phyloP scores from a whole-genome alignment of 805 yeast genomes.

The Kodamaea kaohsiungensis region DNA sequence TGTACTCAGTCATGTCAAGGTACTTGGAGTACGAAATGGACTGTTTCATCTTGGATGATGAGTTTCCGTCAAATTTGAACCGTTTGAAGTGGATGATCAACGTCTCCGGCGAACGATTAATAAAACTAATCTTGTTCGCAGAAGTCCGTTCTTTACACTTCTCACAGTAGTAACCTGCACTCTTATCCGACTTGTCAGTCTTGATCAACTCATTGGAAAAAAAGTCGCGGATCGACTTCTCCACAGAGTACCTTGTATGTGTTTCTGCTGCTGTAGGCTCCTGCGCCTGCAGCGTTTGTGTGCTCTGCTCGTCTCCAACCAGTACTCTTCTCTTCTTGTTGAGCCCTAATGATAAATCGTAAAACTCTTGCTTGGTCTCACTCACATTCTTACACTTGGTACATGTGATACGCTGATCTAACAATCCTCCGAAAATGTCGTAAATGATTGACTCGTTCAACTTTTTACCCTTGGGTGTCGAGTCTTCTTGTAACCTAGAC shows the following conservation, averaged over 20 bases:
- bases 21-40: slow-evolving; percentile 78
- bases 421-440: slow-evolving; percentile 91
- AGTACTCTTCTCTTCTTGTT: slow-evolving; percentile 37
- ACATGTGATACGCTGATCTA: slow-evolving; percentile 85
- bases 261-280: neutral
- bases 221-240: slow-evolving; percentile 74
- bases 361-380: slow-evolving; percentile 88
- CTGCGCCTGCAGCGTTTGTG: neutral
- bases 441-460: slow-evolving; percentile 79
- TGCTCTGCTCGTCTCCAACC: neutral
- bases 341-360: slow-evolving; percentile 84
- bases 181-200: slow-evolving; percentile 61
- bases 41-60: slow-evolving; percentile 84
- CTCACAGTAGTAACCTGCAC: slow-evolving; percentile 82
- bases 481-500: slow-evolving; percentile 86
- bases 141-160: slow-evolving; percentile 74
- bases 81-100: slow-evolving; percentile 85
- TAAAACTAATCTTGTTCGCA: slow-evolving; percentile 74
- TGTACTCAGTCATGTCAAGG: slow-evolving; percentile 68
- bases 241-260: slow-evolving; percentile 56
- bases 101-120: slow-evolving; percentile 85
- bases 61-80: slow-evolving; percentile 81
- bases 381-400: slow-evolving; percentile 78
- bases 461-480: slow-evolving; percentile 87
- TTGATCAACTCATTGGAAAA: slow-evolving; percentile 80